phyloP scores from a whole-genome alignment of 2,329 filamentous ascomycete genomes.

The Penicillium freii region DNA sequence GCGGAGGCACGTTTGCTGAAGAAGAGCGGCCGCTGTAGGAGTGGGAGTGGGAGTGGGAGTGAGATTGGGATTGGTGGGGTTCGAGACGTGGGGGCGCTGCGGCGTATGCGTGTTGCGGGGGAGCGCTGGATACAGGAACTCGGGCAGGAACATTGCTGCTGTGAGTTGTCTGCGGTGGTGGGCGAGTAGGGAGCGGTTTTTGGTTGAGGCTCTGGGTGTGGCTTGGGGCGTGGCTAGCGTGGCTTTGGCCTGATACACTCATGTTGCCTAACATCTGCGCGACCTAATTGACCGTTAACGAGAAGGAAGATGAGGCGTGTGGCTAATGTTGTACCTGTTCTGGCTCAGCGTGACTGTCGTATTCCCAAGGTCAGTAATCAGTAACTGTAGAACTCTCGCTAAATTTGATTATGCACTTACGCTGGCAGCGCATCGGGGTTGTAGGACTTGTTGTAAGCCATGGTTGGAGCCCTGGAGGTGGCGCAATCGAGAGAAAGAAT shows the following conservation, averaged over 20 bases:
- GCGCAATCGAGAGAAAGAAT: conserved; percentile 21
- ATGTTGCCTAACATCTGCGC: conserved; percentile 46
- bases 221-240: conserved; percentile 14
- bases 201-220: conserved; percentile 23
- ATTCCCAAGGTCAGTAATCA: conserved; percentile 20
- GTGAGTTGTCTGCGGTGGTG: conserved; percentile 23
- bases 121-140: conserved; percentile 26
- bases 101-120: conserved; percentile 21
- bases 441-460: conserved; percentile 93
- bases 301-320: neutral
- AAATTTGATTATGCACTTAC: conserved; percentile 52
- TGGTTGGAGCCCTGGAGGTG: conserved; percentile 41
- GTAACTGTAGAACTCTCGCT: conserved; percentile 7
- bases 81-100: conserved; percentile 20
- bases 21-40: conserved; percentile 24
- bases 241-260: conserved; percentile 30
- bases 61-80: conserved; percentile 7
- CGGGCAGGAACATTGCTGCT: conserved; percentile 27
- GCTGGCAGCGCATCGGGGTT: conserved; percentile 94
- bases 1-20: conserved; percentile 12
- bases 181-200: conserved; percentile 28
- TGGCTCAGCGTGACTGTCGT: conserved; percentile 68
- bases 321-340: conserved; percentile 56
- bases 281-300: conserved; percentile 33
- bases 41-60: conserved; percentile 12